phyloP scores from a whole-genome alignment of 768 basidiomycete species.

The Kockovaella imperatae region DNA sequence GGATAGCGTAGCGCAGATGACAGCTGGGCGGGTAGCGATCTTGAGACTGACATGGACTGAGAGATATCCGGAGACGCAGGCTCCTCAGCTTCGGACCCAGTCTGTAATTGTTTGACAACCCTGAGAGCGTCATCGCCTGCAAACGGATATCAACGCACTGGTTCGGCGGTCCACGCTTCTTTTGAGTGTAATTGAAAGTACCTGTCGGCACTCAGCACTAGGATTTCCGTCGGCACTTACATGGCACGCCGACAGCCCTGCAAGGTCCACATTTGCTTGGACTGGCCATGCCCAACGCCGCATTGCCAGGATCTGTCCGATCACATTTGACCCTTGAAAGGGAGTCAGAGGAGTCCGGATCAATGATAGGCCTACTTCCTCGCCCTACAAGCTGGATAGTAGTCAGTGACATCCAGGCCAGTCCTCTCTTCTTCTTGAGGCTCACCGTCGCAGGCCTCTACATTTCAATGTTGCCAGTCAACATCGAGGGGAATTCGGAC shows the following conservation, averaged over 20 bases:
- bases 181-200: slow-evolving; percentile 86
- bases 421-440: too few species aligned
- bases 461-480: too few species aligned
- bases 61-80: not conserved
- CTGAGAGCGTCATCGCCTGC: not conserved
- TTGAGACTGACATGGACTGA: not conserved
- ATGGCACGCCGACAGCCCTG: slow-evolving; percentile 14
- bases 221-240: slow-evolving; percentile 4
- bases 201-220: slow-evolving; percentile 36
- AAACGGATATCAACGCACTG: slow-evolving; percentile 51
- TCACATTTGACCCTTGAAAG: too few species aligned
- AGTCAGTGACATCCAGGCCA: too few species aligned
- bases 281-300: not conserved
- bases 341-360: too few species aligned
- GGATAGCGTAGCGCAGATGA: not conserved
- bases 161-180: slow-evolving; percentile 88
- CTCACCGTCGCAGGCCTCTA: too few species aligned
- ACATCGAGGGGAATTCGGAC: too few species aligned
- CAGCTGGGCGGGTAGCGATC: not conserved
- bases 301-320: not conserved
- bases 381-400: too few species aligned
- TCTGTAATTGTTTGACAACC: slow-evolving; percentile 14
- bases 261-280: slow-evolving; percentile 19
- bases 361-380: too few species aligned
- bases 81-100: not conserved